Evolutionary conservation across 352 stramenopile species (phyloP), one percentile per base, ranked within the genome.

Genomic region (Phytophthora capsici): DNA sequence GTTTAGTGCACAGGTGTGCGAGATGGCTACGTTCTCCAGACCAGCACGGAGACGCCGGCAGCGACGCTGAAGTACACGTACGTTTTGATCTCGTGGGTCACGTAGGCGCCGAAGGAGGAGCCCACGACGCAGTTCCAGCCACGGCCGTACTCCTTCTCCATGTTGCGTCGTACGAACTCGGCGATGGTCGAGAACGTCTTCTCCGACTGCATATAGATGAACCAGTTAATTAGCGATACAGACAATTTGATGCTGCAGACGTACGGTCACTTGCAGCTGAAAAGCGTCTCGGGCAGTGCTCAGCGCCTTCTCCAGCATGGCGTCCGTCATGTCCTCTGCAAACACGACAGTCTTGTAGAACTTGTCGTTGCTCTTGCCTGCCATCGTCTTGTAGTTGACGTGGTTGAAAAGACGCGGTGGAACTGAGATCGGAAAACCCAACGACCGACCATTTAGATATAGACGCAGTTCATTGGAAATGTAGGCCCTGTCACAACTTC

Each of bases 51-150:
- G 34, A 98, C 91, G 2, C 93, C 91, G 0, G 90, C 81, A 0
- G 91, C 89, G 20, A 98, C 92, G 50, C 90, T 97, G 50, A 98
- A 97, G 78, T 98, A 98, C 44, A 98, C 93, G 73, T 98, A 98
- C 14, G 91, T 97, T 67, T 98, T 98, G 68, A 98, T 98, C 69
- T 98, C 92, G 70, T 98, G 94, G 19, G 94, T 98, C 53, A 98
- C 94, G 70, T 96, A 98, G 34, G 90, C 90, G 26, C 93, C 93
- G 67, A 98, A 98, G 26, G 77, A 96, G 40, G 85, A 84, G 22
- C 93, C 94, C 34, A 98, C 91, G 52, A 98, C 77, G 59, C 89
- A 96, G 73, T 98, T 98, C 93, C 94, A 98, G 22, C 93, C 90
- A 32, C 85, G 80, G 0, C 93, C 91, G 66, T 97, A 96, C 60